Evolutionary conservation across 1,284 basidiomycete genomes (phyloP), one percentile per base, ranked within the genome.

Genomic region (Ustilago hordei): DNA sequence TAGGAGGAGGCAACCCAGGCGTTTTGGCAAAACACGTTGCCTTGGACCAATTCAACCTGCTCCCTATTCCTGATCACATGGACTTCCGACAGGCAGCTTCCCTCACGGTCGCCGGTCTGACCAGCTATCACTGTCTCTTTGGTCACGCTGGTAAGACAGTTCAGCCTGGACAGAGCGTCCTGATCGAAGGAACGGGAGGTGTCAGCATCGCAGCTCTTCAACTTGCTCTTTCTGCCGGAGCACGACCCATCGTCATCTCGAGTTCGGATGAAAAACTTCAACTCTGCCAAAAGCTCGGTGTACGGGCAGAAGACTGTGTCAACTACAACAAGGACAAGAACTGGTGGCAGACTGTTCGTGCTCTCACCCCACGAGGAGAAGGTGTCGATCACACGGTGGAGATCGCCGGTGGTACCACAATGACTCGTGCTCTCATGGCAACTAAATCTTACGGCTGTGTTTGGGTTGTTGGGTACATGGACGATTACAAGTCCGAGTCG

Each of bases 401-500:
- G 15, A 78, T 78, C 35, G 76, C 72, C n/a, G 76, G 76, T 11
- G 64, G 72, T 3, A 35, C 45, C 9, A 75, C 76, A 4, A n/a
- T 78, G 45, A 56, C 53, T 31, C 55, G 60, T 1, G 67, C 75
- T 8, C 50, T 75, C 0, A 35, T 70, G 4, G 45, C 64, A n/a
- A 70, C 71, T n/a, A 67, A 66, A 34, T n/a, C 64, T 9, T 62
- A 62, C 55, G 75, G 75, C 1, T 53, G 19, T 28, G 45, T 75
- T 17, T 75, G 68, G 72, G 60, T 71, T 35, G 76, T 78, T 3
- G 76, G 76, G 23, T 78, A 75, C 57, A 64, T 75, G 62, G 72
- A 78, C 48, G 76, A 78, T 55, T 78, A 71, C 65, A 67, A 64
- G n/a, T 35, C 64, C 28, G 19, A 63, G 23, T 12, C 55, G 11